Percentiles rank a stretch among this genome's conserved stretches.
Conservation (phyloP, 169 alveolate species). For the Plasmodium vinckei region DNA sequence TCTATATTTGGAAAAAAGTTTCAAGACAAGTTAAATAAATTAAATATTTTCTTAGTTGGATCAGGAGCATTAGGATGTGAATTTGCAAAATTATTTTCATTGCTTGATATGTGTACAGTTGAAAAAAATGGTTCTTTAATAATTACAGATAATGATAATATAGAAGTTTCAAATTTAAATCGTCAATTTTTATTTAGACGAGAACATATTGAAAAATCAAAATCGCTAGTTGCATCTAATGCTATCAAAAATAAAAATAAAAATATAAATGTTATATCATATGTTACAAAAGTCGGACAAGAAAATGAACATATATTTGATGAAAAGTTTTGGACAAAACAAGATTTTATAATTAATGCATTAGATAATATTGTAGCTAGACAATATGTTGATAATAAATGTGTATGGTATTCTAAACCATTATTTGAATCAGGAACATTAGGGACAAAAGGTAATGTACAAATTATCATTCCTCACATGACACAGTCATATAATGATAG, state of each 20-base stretch:
- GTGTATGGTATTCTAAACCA: conserved; percentile 98
- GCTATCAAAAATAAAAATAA: conserved; percentile 92
- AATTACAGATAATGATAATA: conserved; percentile 98
- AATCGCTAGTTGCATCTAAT: conserved; percentile 86
- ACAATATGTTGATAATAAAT: conserved; percentile 96
- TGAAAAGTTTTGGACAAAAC: conserved; percentile 98
- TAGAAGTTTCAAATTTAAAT: conserved; percentile 97
- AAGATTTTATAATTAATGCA: conserved; percentile 96
- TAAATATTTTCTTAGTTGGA: conserved; percentile 90
- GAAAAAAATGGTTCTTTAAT: conserved; percentile 88
- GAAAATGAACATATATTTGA: conserved; percentile 97
- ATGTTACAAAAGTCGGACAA: conserved; percentile 93
- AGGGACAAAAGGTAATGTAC: conserved; percentile 98
- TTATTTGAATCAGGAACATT: conserved; percentile 99
- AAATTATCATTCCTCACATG: conserved; percentile 95
- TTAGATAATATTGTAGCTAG: conserved; percentile 98
- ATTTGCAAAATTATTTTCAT: conserved; percentile 96
- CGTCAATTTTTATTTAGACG: conserved; percentile 98
- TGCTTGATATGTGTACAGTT: conserved; percentile 94
- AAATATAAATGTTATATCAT: conserved; percentile 85
- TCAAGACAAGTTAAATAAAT: conserved; percentile 78
- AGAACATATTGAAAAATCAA: conserved; percentile 86
- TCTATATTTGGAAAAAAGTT: conserved; percentile 80
- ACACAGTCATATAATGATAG: conserved; percentile 99
- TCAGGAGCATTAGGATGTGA: conserved; percentile 99